A percentile compares a stretch with the other conserved stretches of the same genome.
Conservation (phyloP, 768 basidiomycete genomes). For the Mycena polygramma region DNA sequence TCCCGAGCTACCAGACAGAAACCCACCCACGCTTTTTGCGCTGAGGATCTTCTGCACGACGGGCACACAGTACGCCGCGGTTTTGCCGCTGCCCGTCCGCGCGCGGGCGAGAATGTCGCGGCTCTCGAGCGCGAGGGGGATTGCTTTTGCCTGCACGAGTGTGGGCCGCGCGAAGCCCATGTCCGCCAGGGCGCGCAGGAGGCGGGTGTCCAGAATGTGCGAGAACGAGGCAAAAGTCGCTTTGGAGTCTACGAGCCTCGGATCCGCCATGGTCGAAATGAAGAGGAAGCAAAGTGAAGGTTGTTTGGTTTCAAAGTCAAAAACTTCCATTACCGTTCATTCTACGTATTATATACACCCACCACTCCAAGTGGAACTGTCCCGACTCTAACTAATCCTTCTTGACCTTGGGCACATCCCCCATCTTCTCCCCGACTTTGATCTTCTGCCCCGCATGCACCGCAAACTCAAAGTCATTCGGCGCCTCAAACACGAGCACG, state of each 20-base stretch:
- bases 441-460: constrained; percentile 87
- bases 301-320: constrained; percentile 12
- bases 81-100: constrained; percentile 97
- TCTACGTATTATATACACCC: too few relatives aligned
- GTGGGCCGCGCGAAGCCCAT: constrained; percentile 93
- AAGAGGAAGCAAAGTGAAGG: background rate
- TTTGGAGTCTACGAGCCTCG: constrained; percentile 61
- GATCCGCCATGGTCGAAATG: constrained; percentile 55
- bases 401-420: constrained; percentile 63
- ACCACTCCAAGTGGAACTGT: too few relatives aligned
- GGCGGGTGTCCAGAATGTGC: constrained; percentile 84
- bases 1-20: background rate
- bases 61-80: constrained; percentile 95
- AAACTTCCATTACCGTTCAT: too few relatives aligned
- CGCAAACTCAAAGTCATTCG: constrained; percentile 81
- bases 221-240: constrained; percentile 73
- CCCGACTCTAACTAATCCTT: constrained; percentile 37
- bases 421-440: constrained; percentile 87
- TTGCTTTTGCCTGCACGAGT: constrained; percentile 90
- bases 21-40: constrained; percentile 77
- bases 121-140: constrained; percentile 91
- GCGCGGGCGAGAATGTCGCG: constrained; percentile 94
- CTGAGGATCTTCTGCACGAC: constrained; percentile 89
- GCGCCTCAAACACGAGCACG: constrained; percentile 97
- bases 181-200: constrained; percentile 92